Base-by-base conservation (phyloP, 2,329 filamentous ascomycete genomes). In the Reticulascus tulasneorum region DNA sequence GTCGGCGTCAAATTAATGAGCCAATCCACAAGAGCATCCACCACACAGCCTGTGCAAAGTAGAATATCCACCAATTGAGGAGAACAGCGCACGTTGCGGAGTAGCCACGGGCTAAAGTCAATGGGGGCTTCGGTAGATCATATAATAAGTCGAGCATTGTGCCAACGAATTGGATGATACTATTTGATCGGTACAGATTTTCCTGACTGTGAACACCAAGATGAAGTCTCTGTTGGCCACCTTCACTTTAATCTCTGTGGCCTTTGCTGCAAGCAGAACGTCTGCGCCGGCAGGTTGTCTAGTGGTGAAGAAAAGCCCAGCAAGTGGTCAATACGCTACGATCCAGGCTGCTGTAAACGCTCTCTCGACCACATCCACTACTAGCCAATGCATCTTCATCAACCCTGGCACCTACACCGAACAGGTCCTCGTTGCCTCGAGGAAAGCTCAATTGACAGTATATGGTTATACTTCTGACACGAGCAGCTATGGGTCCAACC, bases 391-490 rank as follows among this genome's bases (percentile, higher is more conserved):
- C 50, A 78, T 84, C 58, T 84, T 83, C 60, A 74, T 84, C 55
- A 78, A 73, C 23, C 82, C 83, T 2, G 76, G 77, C 3, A 79
- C 71, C 13, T 82, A 80, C 61, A 60, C 59, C 16, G 76, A 80
- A 52, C 77, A 80, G 47, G 75, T 82, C 22, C 72, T 71, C 39
- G 65, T 81, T 15, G 54, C 66, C 6, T 51, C 55, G 1, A 66
- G 73, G 35, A 62, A 59, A 4, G 73, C 70, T 3, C 58, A 66
- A n/a, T 59, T 79, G 23, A 70, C 72, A 18, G 67, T 79, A 40
- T 64, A 60, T 58, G 80, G 81, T 13, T 73, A 74, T 49, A 82
- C 80, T 2, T 52, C 58, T 20, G 65, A 75, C 42, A 71, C 71
- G 5, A 55, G 62, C 9, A 59, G 60, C 12, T 82, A 82, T 53